Evolutionary conservation across 805 yeast species (phyloP).

Genomic region (Teunomyces pallodes): DNA sequence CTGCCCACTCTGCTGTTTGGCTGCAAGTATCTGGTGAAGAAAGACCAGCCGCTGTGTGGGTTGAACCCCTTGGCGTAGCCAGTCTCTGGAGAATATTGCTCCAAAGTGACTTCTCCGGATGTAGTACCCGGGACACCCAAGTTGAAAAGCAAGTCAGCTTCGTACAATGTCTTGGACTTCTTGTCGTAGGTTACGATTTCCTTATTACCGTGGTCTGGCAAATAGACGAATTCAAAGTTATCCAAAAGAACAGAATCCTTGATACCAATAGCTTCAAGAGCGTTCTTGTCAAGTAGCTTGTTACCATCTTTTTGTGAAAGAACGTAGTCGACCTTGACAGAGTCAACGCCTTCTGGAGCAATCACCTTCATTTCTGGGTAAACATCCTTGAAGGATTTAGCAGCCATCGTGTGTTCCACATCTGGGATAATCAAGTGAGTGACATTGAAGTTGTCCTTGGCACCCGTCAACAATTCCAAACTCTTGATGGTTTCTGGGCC

Average conservation of each 20-base stretch:
- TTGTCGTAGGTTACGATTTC: conserved; percentile 55
- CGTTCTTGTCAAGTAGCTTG: conserved; percentile 20
- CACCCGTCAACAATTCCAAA: conserved; percentile 32
- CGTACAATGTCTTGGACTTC: conserved; percentile 47
- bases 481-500: conserved; percentile 44
- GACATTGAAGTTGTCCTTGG: conserved; percentile 34
- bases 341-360: conserved; percentile 45
- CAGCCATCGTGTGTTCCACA: conserved; percentile 63
- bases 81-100: conserved; percentile 41
- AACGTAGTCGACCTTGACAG: conserved; percentile 37
- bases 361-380: conserved; percentile 53
- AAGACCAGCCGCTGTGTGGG: conserved; percentile 47
- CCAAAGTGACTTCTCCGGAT: conserved; percentile 20
- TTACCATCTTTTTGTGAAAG: conserved; percentile 37
- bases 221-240: conserved; percentile 52
- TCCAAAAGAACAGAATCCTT: conserved; percentile 35
- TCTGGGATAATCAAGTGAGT: conserved; percentile 61
- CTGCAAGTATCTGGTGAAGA: conserved; percentile 37
- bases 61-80: conserved; percentile 44
- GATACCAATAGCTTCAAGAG: conserved; percentile 31
- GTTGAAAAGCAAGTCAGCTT: conserved; percentile 62
- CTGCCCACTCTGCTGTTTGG: conserved; percentile 40
- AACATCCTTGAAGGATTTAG: conserved; percentile 46
- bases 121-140: conserved; percentile 43
- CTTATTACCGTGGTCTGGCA: conserved; percentile 57